Base-by-base conservation (phyloP, 2,329 filamentous ascomycete genomes). In the Stagonosporopsis vannaccii region DNA sequence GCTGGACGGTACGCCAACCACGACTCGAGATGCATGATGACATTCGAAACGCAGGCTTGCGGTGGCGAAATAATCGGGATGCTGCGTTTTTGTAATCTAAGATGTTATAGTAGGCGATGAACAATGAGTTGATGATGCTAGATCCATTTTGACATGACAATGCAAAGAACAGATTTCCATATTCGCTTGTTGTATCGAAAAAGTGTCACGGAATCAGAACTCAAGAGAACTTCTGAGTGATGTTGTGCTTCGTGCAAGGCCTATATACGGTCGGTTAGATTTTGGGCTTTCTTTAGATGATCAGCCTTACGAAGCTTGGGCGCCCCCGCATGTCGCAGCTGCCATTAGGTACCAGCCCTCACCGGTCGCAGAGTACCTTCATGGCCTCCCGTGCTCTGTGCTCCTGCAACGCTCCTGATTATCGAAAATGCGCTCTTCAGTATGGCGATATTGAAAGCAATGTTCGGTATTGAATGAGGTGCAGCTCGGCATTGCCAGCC, bases 351-450 rank as follows among this genome's bases (percentile, higher is more conserved):
- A 28, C 40, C 17, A 39, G 17, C 25, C 9, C 46, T 56, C 52
- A 42, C 41, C 46, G 36, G 46, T 51, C 36, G 36, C 23, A 42
- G 47, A 56, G 53, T 56, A 56, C 53, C 53, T 32, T 28, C 19
- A 56, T 56, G 47, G 42, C 46, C 46, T 50, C 23, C 23, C 36
- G 22, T 43, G n/a, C 30, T 41, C 28, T 47, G 35, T 56, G 41
- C 45, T 23, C 26, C n/a, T 55, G 45, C 33, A 45, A 40, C 33
- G 30, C 23, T 35, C 26, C 20, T 17, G 26, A 49, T 23, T 23
- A 11, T 26, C 32, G 20, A 33, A 20, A 40, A 5, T 6, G 13
- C 12, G 19, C 20, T 22, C 11, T 23, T 40, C 32, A 33, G 33
- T 19, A 40, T 55, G 11, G 26, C 33, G 45, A 37, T 17, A 44